Base-by-base conservation (phyloP, 306 rosid genomes). In the Nissolia schottii region DNA sequence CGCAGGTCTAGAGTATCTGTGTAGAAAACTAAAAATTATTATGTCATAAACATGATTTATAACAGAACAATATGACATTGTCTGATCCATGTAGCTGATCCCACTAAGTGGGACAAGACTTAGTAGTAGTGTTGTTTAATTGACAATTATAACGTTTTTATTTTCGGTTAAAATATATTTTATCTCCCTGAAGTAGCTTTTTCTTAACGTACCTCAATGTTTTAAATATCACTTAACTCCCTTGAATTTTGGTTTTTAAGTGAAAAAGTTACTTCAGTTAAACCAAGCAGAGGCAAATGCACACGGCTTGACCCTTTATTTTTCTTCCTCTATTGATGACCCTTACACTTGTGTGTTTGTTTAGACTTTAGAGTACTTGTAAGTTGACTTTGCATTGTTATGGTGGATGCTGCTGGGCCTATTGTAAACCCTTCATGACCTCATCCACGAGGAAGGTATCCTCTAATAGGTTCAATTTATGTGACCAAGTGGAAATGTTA, bases 401-500 rank as follows among this genome's bases (percentile, higher is more conserved):
- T 41, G 50, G 46, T 16, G 51, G 41, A 62, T 62, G 56, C 11
- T 57, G 15, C 28, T 29, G 16, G 71, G 54, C 55, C 7, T 76
- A 41, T 56, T 57, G 63, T 62, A 23, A 61, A 31, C 37, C 66
- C 62, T 77, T 4, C 43, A 29, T 31, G 35, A 80, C 61, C 57
- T 29, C 67, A 75, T 20, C 5, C 48, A 22, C 3, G 48, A 54
- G 43, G 50, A 14, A 37, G 13, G 28, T 63, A 34, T 54, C 13
- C 48, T 40, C 45, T 10, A 32, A 55, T 32, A 31, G 22, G 60
- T 63, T 70, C 43, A 29, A 11, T 80, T 68, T 50, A 15, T 9
- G 24, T 18, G 3, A 16, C 37, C 23, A 22, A 46, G 16, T 29
- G 22, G 11, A 49, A 54, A 12, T 79, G 72, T 64, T 63, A 41